phyloP scores from a whole-genome alignment of 1,139 yeast genomes.

The Kodamaea anthophila region DNA sequence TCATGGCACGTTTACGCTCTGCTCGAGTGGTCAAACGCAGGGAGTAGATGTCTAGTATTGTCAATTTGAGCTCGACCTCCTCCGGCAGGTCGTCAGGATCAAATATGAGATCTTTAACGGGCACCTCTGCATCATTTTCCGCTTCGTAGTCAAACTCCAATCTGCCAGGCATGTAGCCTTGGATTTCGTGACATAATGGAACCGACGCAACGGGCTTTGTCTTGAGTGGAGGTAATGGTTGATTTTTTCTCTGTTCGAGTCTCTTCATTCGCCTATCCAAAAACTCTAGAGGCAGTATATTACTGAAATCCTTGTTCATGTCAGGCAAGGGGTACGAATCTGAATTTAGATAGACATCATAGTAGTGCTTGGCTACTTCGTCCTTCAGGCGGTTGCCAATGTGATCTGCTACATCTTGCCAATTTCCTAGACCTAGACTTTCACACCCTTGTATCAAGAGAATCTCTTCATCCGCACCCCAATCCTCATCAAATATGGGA shows the following conservation, averaged over 20 bases:
- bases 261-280: slow-evolving; percentile 62
- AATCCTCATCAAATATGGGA: slow-evolving; percentile 81
- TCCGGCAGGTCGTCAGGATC: slow-evolving; percentile 87
- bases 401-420: slow-evolving; percentile 96
- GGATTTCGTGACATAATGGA: slow-evolving; percentile 94
- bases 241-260: slow-evolving; percentile 56
- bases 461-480: slow-evolving; percentile 99
- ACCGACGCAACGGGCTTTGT: slow-evolving; percentile 86
- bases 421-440: slow-evolving; percentile 85
- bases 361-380: slow-evolving; percentile 83
- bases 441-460: slow-evolving; percentile 87
- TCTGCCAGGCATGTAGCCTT: slow-evolving; percentile 98
- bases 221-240: slow-evolving; percentile 71
- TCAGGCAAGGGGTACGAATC: slow-evolving; percentile 77
- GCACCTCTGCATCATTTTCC: slow-evolving; percentile 92
- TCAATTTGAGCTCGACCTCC: slow-evolving; percentile 83
- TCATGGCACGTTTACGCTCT: slow-evolving; percentile 77
- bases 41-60: slow-evolving; percentile 83
- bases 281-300: slow-evolving; percentile 64
- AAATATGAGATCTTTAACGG: slow-evolving; percentile 91
- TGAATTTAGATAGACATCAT: slow-evolving; percentile 61
- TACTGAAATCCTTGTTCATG: slow-evolving; percentile 59
- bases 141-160: slow-evolving; percentile 93
- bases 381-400: slow-evolving; percentile 90
- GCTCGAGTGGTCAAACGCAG: slow-evolving; percentile 87